Evolutionary conservation across 148 eudicot species (phyloP).

Genomic region (Fagopyrum homotropicum): DNA sequence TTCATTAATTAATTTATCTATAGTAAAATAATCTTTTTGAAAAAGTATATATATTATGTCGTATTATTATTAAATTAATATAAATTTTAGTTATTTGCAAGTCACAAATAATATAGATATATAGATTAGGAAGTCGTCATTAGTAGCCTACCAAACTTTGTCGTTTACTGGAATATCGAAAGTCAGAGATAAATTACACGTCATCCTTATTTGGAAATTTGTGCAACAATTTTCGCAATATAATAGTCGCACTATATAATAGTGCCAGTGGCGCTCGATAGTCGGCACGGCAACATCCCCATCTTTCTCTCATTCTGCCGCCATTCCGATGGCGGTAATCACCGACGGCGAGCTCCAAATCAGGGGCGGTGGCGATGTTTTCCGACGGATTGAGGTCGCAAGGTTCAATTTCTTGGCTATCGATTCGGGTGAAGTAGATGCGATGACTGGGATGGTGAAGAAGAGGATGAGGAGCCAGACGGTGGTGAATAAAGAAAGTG

Average conservation of each 20-base stretch:
- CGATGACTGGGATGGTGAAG: neutral
- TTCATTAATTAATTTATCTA: too few species aligned
- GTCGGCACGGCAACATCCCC: slow-evolving; percentile 1
- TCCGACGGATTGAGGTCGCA: slow-evolving; percentile 1
- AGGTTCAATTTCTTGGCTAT: neutral
- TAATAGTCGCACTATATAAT: neutral
- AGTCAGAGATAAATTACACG: too few species aligned
- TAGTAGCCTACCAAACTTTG: too few species aligned
- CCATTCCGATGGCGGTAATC: slow-evolving; percentile 7
- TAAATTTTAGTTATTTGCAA: too few species aligned
- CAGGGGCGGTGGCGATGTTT: neutral
- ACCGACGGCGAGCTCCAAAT: slow-evolving; percentile 1
- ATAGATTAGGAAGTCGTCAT: too few species aligned
- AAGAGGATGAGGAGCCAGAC: slow-evolving; percentile 8
- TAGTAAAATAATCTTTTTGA: too few species aligned
- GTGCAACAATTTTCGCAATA: too few species aligned
- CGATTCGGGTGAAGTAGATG: neutral
- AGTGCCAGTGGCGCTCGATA: neutral
- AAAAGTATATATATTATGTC: too few species aligned
- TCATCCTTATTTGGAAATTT: too few species aligned
- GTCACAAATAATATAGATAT: too few species aligned
- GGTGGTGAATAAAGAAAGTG: neutral
- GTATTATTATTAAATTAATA: too few species aligned
- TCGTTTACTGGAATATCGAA: too few species aligned
- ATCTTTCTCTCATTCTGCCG: neutral